Percentiles rank a stretch among this genome's conserved stretches.
phyloP scores from a whole-genome alignment of 805 yeast genomes.

The Metschnikowia cubensis region DNA sequence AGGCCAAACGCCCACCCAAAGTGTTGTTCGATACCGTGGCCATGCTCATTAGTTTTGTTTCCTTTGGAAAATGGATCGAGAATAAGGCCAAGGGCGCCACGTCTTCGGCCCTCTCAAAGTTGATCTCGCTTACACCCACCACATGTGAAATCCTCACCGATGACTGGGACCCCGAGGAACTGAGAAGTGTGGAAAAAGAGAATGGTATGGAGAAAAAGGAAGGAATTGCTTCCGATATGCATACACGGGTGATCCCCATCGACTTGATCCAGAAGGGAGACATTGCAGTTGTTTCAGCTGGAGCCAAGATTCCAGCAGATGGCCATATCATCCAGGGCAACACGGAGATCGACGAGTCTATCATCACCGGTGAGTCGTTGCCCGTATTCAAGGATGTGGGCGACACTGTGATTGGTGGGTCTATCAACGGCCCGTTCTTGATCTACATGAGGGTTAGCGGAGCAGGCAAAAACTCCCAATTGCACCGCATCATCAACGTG shows the following conservation, averaged over 20 bases:
- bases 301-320: slow-evolving; percentile 88
- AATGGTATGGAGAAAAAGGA: slow-evolving; percentile 4
- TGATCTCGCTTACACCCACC: slow-evolving; percentile 78
- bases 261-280: slow-evolving; percentile 78
- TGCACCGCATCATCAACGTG: slow-evolving; percentile 79
- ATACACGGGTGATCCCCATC: slow-evolving; percentile 53
- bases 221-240: slow-evolving; percentile 22
- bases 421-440: slow-evolving; percentile 76
- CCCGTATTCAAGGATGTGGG: slow-evolving; percentile 65
- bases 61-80: slow-evolving; percentile 88
- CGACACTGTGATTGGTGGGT: slow-evolving; percentile 78
- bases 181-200: not conserved
- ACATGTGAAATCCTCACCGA: slow-evolving; percentile 62
- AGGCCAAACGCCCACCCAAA: slow-evolving; percentile 49
- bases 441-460: slow-evolving; percentile 63
- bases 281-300: slow-evolving; percentile 74
- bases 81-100: slow-evolving; percentile 92
- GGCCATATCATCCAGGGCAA: slow-evolving; percentile 75
- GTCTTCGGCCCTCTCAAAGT: slow-evolving; percentile 77
- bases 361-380: slow-evolving; percentile 86
- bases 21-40: slow-evolving; percentile 81
- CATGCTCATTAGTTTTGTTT: slow-evolving; percentile 79
- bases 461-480: slow-evolving; percentile 80
- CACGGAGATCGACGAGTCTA: slow-evolving; percentile 83
- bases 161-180: slow-evolving; percentile 13